Evolutionary conservation across 2,329 filamentous ascomycete species (phyloP), one percentile per base, ranked within the genome.

Genomic region (Metarhizium brunneum): DNA sequence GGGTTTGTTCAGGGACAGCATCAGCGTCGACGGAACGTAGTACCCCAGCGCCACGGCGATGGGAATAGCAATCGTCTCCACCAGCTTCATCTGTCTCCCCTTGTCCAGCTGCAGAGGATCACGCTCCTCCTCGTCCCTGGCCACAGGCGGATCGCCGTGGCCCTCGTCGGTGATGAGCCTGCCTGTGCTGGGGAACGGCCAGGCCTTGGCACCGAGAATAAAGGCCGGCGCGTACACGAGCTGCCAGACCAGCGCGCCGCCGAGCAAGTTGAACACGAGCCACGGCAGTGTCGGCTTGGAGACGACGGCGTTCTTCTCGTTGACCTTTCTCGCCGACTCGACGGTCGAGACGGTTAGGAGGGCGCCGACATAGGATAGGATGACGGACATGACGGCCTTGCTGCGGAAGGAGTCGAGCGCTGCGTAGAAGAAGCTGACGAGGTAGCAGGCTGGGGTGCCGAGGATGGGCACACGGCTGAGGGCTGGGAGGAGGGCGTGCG

Each of bases 11-110:
- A 72, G 59, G n/a, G 69, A 53, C n/a, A 81, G 69, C 73, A 80
- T 76, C 38, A 74, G 57, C 4, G 73, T 43, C 0, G 76, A 74
- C 0, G 78, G 78, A 2, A 76, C 58, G 47, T 77, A 68, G 59
- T 71, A 81, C 38, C 78, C 78, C 10, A 77, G 50, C 0, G 72
- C 69, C 0, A 81, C 73, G 29, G 74, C 75, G 30, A 74, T 60
- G 7, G 79, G 78, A 20, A 82, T 79, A 30, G 83, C 82, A 56
- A 83, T 73, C 57, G 80, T 77, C 65, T 87, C 84, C 2, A 79
- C 69, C 25, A 66, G 67, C 6, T 69, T 68, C 13, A 81, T 65
- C 47, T 47, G 50, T 10, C 54, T 42, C 5, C 50, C 54, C 50
- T 42, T 36, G 32, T 53, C 54, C 6, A 45, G 8, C 54, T 45